Evolutionary conservation across 2,329 filamentous ascomycete genomes (phyloP).

Genomic region (Colletotrichum kahawae): DNA sequence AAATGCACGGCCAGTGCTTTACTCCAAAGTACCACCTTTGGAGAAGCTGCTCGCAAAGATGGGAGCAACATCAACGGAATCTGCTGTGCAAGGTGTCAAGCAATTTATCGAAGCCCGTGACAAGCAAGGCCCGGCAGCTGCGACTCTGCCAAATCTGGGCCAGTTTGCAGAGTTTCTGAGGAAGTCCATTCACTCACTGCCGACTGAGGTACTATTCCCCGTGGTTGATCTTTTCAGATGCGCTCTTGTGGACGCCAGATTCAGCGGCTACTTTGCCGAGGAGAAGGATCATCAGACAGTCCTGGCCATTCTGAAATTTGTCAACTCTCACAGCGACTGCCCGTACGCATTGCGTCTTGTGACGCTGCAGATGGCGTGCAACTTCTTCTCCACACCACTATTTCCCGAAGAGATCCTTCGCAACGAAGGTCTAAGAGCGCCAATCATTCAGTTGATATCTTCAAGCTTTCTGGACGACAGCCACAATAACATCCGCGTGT

Average conservation of each 20-base stretch:
- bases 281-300: conserved; percentile 71
- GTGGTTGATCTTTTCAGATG: conserved; percentile 85
- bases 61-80: conserved; percentile 62
- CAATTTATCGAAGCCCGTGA: conserved; percentile 72
- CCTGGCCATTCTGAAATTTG: conserved; percentile 61
- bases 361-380: conserved; percentile 82
- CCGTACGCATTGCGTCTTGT: conserved; percentile 87
- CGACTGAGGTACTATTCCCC: conserved; percentile 74
- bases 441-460: conserved; percentile 73
- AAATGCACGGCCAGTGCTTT: conserved; percentile 71
- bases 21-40: conserved; percentile 80
- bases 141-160: conserved; percentile 73
- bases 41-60: conserved; percentile 84
- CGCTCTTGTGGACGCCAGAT: conserved; percentile 75
- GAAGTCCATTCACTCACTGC: conserved; percentile 58
- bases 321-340: conserved; percentile 61
- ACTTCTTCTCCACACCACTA: conserved; percentile 78
- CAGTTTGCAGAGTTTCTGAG: conserved; percentile 68
- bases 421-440: conserved; percentile 54
- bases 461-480: conserved; percentile 79
- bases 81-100: conserved; percentile 67
- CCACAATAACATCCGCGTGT: conserved; percentile 77
- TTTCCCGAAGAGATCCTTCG: conserved; percentile 69
- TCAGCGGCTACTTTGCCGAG: conserved; percentile 84
- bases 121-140: conserved; percentile 64